Evolutionary conservation across 1,284 basidiomycete species (phyloP).

Genomic region (Tilletia caries): DNA sequence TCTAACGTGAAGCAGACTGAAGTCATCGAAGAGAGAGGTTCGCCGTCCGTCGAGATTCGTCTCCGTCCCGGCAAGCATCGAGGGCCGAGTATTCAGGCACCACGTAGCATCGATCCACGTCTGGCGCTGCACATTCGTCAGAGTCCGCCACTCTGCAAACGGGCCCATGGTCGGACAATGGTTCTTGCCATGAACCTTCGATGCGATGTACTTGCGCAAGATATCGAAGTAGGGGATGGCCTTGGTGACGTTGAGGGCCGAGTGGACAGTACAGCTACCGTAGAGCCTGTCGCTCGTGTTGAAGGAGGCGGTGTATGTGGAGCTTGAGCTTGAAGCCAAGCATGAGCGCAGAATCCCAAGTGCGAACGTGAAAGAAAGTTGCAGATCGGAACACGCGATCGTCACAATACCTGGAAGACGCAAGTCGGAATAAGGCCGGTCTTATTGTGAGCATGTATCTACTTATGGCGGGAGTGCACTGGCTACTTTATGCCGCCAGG

Average conservation of each 20-base stretch:
- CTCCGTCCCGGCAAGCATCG: neutral
- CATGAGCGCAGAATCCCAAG: no score
- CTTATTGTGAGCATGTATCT: no score
- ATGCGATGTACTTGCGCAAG: neutral
- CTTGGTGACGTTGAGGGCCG: neutral
- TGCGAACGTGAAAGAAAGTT: no score
- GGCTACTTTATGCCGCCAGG: no score
- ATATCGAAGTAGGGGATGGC: neutral
- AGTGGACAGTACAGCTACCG: no score
- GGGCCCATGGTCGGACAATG: neutral
- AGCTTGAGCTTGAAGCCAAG: no score
- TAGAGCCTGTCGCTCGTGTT: no score
- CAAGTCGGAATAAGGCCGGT: no score
- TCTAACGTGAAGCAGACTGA: neutral
- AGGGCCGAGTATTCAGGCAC: neutral
- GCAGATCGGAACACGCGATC: no score
- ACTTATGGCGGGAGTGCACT: no score
- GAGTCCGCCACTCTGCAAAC: neutral
- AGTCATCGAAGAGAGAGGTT: neutral
- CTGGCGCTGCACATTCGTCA: neutral
- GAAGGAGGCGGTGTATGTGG: no score
- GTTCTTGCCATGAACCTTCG: neutral
- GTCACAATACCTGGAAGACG: no score
- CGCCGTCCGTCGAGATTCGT: neutral
- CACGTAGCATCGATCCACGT: constrained; percentile 2